Percentiles rank a stretch among this genome's conserved stretches.
These are phyloP conservation scores for Coprinopsis cinerea DNA, from an alignment of 768 basidiomycete species.

Conservation along the genomic window DNA sequence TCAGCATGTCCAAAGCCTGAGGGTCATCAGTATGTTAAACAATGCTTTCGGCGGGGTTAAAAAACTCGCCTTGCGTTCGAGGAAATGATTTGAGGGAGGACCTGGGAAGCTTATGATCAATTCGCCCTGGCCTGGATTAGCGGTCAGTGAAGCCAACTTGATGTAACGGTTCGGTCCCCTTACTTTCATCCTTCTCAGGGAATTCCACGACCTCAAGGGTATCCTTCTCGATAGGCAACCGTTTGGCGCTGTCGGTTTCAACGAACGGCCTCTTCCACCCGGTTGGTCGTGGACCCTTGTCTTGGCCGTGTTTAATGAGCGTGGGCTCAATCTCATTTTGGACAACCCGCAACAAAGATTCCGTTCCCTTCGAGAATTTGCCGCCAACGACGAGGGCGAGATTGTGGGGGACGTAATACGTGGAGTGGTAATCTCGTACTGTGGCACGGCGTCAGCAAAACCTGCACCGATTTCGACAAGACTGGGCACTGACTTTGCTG, in stretches of 20 bases:
- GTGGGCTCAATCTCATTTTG: conserved; percentile 80
- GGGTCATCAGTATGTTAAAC: not conserved
- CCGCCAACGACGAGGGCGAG: conserved; percentile 84
- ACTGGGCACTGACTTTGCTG: conserved; percentile 73
- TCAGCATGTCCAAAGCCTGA: conserved; percentile 79
- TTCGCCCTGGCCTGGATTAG: conserved; percentile 63
- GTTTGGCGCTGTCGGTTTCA: conserved; percentile 73
- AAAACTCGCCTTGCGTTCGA: conserved; percentile 58
- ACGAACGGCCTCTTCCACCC: conserved; percentile 95
- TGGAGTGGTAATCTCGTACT: conserved; percentile 87
- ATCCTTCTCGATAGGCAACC: conserved; percentile 45
- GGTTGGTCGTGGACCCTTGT: conserved; percentile 59
- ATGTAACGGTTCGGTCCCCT: conserved; percentile 8
- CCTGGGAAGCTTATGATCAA: conserved; percentile 73
- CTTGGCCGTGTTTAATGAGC: conserved; percentile 70
- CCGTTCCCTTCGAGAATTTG: conserved; percentile 71
- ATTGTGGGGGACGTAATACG: conserved; percentile 94
- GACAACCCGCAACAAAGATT: conserved; percentile 72
- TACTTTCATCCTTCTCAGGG: conserved; percentile 92
- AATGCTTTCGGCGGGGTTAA: not conserved
- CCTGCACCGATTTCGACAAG: not conserved
- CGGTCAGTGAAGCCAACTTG: not conserved
- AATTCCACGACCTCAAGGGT: conserved; percentile 75
- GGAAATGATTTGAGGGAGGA: conserved; percentile 61
- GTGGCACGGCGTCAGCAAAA: conserved; percentile 8